Evolutionary conservation across 139 green algal genomes (phyloP).

Genomic region (Cymbomonas tetramitiformis): DNA sequence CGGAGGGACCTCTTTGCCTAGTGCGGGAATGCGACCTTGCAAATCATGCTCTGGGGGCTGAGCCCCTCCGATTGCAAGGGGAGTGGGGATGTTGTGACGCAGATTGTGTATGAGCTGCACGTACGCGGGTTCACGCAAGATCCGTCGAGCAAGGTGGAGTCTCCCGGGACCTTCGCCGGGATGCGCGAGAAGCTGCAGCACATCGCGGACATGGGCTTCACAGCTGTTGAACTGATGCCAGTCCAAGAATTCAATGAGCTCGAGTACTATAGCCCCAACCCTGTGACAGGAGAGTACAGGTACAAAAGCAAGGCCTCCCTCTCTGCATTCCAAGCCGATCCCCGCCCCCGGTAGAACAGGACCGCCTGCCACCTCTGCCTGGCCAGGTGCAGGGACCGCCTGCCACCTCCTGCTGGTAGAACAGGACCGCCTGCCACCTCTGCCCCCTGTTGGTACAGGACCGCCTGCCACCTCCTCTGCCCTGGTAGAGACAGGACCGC

Average conservation of each 20-base stretch:
- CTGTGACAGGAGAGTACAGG: conserved; percentile 22
- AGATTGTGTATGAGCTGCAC: conserved; percentile 94
- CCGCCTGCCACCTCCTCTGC: too few species aligned
- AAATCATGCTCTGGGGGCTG: not conserved
- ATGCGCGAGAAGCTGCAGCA: conserved; percentile 78
- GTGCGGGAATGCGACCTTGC: not conserved
- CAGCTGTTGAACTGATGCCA: conserved; percentile 88
- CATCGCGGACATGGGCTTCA: conserved; percentile 77
- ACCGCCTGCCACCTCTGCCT: too few species aligned
- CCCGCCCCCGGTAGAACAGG: too few species aligned
- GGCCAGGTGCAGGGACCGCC: too few species aligned
- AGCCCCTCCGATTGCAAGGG: conserved; percentile 31
- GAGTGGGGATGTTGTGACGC: conserved; percentile 73
- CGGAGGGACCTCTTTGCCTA: too few species aligned
- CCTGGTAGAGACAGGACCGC: too few species aligned
- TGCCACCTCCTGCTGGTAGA: too few species aligned
- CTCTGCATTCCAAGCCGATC: too few species aligned
- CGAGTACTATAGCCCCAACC: conserved; percentile 72
- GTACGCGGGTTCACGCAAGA: conserved; percentile 85
- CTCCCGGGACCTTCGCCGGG: conserved; percentile 63
- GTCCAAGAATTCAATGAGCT: conserved; percentile 96
- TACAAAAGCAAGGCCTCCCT: too few species aligned
- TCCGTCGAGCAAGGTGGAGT: conserved; percentile 32
- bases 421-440: too few species aligned
- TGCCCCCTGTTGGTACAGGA: too few species aligned